Evolutionary conservation across 805 yeast species (phyloP), one percentile per base, ranked within the genome.

Genomic region (Candida ulmi): DNA sequence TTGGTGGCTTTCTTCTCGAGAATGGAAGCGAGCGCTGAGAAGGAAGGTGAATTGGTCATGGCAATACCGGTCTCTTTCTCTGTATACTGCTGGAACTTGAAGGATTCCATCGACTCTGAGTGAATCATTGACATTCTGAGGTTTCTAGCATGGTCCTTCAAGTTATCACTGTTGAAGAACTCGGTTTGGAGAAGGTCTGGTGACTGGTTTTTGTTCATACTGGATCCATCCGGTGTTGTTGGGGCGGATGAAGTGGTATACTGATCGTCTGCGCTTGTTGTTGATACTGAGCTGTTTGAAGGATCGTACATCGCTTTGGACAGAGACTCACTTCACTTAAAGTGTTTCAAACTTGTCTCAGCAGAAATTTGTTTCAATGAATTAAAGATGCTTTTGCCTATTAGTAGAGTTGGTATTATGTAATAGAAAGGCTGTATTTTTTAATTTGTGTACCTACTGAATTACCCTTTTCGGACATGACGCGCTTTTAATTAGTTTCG

Each of bases 31-130:
- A 68, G 43, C 0, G 71, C 72, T 41, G 68, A 61, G 28, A 68
- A 51, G 0, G 71, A 66, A 3, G 73, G 73, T 2, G 72, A 67
- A 17, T 67, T 57, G 4, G 69, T 63, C 61, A 68, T 64, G 12
- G 34, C 34, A 18, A 31, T 21, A 5, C 26, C 26, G 7, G 34
- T 31, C 8, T 12, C 13, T 21, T 21, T 31, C 26, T 31, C 34
- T n/a, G 34, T n/a, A n/a, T 17, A 18, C 8, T 31, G 34, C 6
- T 30, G 33, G n/a, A 30, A 30, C 17, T 30, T 31, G 26, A 31
- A 11, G 11, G 34, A 31, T 3, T 31, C 34, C 34, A 31, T 21
- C 9, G 34, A 31, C 5, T 31, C 34, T 11, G 34, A 31, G 24
- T 12, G 24, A 13, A 31, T n/a, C 16, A 31, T 31, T 17, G 34